Percentiles rank a stretch among this genome's conserved stretches.
Conservation (phyloP, 805 yeast genomes). For the Nakazawaea siamensis region DNA sequence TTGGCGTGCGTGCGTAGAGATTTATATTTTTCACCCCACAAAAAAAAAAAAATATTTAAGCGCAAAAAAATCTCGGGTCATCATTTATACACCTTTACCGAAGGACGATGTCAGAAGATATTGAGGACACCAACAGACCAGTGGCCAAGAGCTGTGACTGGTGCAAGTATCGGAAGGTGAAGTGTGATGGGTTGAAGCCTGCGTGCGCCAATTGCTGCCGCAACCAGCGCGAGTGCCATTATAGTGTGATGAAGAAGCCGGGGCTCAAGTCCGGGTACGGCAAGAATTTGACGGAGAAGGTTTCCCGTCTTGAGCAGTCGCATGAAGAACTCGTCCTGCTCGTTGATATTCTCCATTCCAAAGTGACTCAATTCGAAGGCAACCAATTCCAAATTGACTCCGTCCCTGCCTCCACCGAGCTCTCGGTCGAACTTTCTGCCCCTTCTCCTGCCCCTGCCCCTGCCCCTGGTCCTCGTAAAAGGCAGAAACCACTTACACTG, state of each 20-base stretch:
- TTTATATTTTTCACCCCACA: too few species aligned
- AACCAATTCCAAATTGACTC: neutral
- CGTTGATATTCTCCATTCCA: too few species aligned
- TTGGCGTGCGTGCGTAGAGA: too few species aligned
- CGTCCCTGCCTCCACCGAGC: neutral
- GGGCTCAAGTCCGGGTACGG: conserved; percentile 21
- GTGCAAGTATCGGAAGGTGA: conserved; percentile 14
- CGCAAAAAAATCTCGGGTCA: too few species aligned
- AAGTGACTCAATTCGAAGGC: too few species aligned
- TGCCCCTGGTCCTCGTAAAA: conserved; percentile 2
- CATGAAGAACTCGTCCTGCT: conserved; percentile 1
- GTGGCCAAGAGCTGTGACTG: conserved; percentile 14
- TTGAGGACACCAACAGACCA: too few species aligned
- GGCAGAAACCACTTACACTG: too few species aligned
- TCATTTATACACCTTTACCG: too few species aligned
- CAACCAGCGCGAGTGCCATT: conserved; percentile 12
- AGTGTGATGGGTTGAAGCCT: conserved; percentile 13
- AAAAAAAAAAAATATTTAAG: too few species aligned
- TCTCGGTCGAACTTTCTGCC: neutral
- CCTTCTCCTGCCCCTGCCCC: conserved; percentile 1
- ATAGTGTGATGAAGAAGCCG: conserved; percentile 17
- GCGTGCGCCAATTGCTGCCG: conserved; percentile 13
- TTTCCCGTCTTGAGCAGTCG: conserved; percentile 9
- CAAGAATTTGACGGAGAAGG: conserved; percentile 14
- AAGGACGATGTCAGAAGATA: too few species aligned